Percentiles rank a stretch among this genome's conserved stretches.
Evolutionary conservation across 2,329 filamentous ascomycete genomes (phyloP).

Genomic region (Coniella vitis): DNA sequence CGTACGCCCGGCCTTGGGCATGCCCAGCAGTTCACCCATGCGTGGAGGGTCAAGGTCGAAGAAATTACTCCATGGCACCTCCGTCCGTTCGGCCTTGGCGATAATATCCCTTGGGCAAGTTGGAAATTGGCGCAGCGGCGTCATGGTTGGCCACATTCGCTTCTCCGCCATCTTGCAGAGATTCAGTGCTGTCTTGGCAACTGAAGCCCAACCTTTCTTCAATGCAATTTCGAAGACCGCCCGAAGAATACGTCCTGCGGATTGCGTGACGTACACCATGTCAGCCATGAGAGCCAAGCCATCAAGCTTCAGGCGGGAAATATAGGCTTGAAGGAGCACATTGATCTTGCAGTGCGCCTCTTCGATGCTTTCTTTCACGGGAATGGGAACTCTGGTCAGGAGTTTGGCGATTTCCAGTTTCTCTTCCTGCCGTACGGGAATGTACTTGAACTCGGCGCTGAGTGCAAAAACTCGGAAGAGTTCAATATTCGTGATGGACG

Average conservation of each 20-base stretch:
- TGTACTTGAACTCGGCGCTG: slow-evolving; percentile 98
- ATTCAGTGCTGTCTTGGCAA: slow-evolving; percentile 86
- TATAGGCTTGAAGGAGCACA: slow-evolving; percentile 91
- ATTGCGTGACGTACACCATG: slow-evolving; percentile 97
- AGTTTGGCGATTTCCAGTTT: slow-evolving; percentile 94
- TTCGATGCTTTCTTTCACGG: slow-evolving; percentile 95
- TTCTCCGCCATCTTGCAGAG: slow-evolving; percentile 99
- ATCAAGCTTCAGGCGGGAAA: slow-evolving; percentile 88
- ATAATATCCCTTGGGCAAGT: slow-evolving; percentile 77
- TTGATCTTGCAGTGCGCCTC: slow-evolving; percentile 98
- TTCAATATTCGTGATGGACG: slow-evolving; percentile 87
- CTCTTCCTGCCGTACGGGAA: slow-evolving; percentile 94
- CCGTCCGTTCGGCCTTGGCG: slow-evolving; percentile 88
- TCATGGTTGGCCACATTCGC: slow-evolving; percentile 99
- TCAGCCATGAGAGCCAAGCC: slow-evolving; percentile 96
- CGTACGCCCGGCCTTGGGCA: slow-evolving; percentile 78
- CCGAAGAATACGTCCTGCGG: slow-evolving; percentile 88
- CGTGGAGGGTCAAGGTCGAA: slow-evolving; percentile 94
- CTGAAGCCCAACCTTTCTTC: slow-evolving; percentile 91
- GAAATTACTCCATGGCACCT: slow-evolving; percentile 88
- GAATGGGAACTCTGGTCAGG: slow-evolving; percentile 82
- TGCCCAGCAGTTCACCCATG: slow-evolving; percentile 88
- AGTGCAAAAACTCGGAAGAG: slow-evolving; percentile 94
- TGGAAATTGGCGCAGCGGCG: slow-evolving; percentile 84
- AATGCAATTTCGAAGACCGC: slow-evolving; percentile 97